These are phyloP conservation scores for Cladosporium austrohemisphaericum DNA, from an alignment of 2,329 filamentous ascomycete species.

Conservation along the genomic window DNA sequence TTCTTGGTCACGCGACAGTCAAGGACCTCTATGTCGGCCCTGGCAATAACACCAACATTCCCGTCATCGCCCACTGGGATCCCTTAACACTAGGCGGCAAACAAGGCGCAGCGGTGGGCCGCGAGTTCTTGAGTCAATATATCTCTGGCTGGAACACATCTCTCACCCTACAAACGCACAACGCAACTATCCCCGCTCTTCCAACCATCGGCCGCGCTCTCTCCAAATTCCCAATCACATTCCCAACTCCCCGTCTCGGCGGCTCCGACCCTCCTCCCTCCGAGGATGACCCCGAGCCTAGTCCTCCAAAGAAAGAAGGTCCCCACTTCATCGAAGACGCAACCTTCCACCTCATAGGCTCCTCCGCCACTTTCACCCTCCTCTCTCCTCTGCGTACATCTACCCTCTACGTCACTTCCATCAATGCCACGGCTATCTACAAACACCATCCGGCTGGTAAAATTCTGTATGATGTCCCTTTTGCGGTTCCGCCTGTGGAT, in stretches of 20 bases:
- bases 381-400: conserved; percentile 72
- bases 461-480: conserved; percentile 70
- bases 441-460: conserved; percentile 71
- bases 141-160: conserved; percentile 84
- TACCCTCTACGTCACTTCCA: conserved; percentile 69
- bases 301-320: conserved; percentile 41
- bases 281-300: conserved; percentile 38
- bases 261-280: conserved; percentile 48
- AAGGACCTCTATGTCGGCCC: conserved; percentile 59
- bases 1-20: conserved; percentile 71
- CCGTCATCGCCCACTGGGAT: conserved; percentile 70
- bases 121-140: conserved; percentile 76
- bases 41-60: conserved; percentile 69
- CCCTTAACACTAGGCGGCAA: conserved; percentile 61
- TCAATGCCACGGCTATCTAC: conserved; percentile 84
- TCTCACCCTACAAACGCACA: conserved; percentile 68
- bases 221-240: conserved; percentile 65
- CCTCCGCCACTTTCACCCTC: conserved; percentile 79
- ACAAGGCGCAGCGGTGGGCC: conserved; percentile 59
- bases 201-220: conserved; percentile 70
- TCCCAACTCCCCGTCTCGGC: conserved; percentile 66
- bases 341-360: conserved; percentile 80
- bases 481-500: conserved; percentile 63
- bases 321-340: conserved; percentile 78
- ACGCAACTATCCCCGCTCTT: conserved; percentile 67